Evolutionary conservation across 306 rosid species (phyloP).

Genomic region (Lotus japonicus): DNA sequence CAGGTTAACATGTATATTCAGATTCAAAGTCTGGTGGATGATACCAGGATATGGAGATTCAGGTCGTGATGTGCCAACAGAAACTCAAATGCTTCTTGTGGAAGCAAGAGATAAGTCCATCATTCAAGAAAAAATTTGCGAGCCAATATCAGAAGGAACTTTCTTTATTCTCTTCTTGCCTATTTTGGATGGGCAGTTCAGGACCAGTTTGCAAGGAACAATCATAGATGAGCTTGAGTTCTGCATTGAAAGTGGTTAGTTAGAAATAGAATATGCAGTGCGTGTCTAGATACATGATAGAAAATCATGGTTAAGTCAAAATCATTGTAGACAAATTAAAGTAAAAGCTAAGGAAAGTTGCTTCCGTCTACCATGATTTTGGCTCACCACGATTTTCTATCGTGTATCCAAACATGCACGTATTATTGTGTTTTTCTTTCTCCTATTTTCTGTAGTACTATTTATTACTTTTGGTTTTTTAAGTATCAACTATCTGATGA

Average conservation of each 20-base stretch:
- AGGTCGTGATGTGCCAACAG: slow-evolving; percentile 1
- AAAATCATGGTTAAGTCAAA: too few species aligned
- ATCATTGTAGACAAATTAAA: too few species aligned
- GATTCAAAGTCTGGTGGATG: slow-evolving; percentile 12
- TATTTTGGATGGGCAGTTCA: not conserved
- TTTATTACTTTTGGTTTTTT: not conserved
- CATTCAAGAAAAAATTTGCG: not conserved
- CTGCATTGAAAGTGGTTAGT: slow-evolving; percentile 53
- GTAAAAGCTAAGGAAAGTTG: too few species aligned
- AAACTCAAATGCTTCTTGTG: not conserved
- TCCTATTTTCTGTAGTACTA: not conserved
- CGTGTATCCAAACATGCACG: too few species aligned
- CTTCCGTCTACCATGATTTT: too few species aligned
- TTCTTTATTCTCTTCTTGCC: not conserved
- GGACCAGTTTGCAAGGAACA: slow-evolving; percentile 4
- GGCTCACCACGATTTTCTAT: too few species aligned
- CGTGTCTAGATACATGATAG: too few species aligned
- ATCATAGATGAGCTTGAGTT: slow-evolving; percentile 41
- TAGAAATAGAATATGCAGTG: not conserved
- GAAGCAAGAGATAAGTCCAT: not conserved
- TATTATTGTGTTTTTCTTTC: not conserved
- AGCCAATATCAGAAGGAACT: not conserved
- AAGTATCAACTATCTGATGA: not conserved
- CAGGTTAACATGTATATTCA: not conserved
- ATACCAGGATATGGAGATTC: slow-evolving; percentile 7